Evolutionary conservation across 768 basidiomycete species (phyloP), one percentile per base, ranked within the genome.

Genomic region (Russula dissimulans): DNA sequence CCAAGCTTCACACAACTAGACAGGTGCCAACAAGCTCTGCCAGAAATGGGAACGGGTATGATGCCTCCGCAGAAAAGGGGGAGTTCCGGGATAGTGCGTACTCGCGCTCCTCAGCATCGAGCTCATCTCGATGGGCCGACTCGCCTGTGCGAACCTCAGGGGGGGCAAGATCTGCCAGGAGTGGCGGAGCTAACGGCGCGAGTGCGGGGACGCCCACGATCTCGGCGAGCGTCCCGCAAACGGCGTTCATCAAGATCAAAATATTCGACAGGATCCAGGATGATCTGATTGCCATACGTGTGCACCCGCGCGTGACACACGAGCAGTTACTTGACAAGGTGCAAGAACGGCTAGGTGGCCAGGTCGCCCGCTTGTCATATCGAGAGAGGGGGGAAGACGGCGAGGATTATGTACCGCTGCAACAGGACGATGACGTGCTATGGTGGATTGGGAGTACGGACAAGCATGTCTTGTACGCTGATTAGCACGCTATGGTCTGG

Each of bases 171-270:
- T 72, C 71, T 36, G 69, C 72, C 18, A 80, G 85, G 34, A 79
- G 84, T 18, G 81, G 80, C 26, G 84, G 86, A 18, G 79, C 80
- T 18, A 83, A 86, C 31, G 76, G 74, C 22, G 79, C 80, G 4
- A 71, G 69, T 34, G 67, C 82, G 55, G 89, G 83, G 67, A 81
- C 76, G 34, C 88, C 89, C 11, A 78, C 85, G 22, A 87, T 91
- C 67, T 91, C 89, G 52, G 82, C 85, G 17, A 81, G 80, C 47
- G 89, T 89, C 63, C 83, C 85, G 5, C 86, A 90, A 68, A 84
- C 86, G 14, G 89, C 95, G 26, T 98, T 94, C 73, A 81, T 98
- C 66, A 99, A 98, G 76, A 97, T 99, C 76, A 99, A 99, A 75
- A 92, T 99, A 47, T 97, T 97, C 71, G 91, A 97, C 74, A 83